Base-by-base conservation (phyloP, 176 grass and related monocot genomes). In the Rhipidocladum racemiflorum region DNA sequence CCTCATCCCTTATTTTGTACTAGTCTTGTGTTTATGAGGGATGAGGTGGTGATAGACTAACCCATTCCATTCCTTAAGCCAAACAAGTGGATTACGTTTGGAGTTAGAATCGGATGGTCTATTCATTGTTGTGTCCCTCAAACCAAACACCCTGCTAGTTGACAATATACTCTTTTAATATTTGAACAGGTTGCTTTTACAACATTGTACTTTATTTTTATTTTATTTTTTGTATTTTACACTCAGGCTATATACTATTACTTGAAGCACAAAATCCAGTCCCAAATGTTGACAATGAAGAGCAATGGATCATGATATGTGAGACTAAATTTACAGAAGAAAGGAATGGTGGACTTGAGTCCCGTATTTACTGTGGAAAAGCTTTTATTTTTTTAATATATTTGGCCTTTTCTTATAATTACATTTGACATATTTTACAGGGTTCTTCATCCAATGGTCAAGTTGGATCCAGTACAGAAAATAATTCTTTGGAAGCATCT, bases 381-480 rank as follows among this genome's bases (percentile, higher is more conserved):
- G 46, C n/a, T 63, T 30, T 11, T 28, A 28, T 27, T 20, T 74
- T n/a, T 74, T 53, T 9, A 23, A 66, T 66, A 36, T 66, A 75
- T 48, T 64, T 28, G 12, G n/a, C 0, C 1, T 28, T 46, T 25
- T 77, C 14, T 84, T 76, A 83, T 40, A 45, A 36, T 43, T 69
- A 81, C 36, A 25, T 71, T 71, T 85, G 54, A 9, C 39, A 63
- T 80, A 75, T 74, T 85, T 74, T 75, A 56, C 61, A 93, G 91
- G 81, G 48, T 65, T 80, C 72, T 17, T 72, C 80, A 72, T 85
- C 88, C 65, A 75, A 64, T 83, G 68, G 83, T 79, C 57, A 82
- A 79, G 83, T 85, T 79, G 60, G 55, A 65, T 75, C 82, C 21
- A 88, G 78, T 73, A 55, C 54, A 65, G 87, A 89, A 74, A 90